A percentile compares a stretch with the other conserved stretches of the same genome.
phyloP scores from a whole-genome alignment of 192 early-diverging fungal species.

The Backusella tuberculispora region DNA sequence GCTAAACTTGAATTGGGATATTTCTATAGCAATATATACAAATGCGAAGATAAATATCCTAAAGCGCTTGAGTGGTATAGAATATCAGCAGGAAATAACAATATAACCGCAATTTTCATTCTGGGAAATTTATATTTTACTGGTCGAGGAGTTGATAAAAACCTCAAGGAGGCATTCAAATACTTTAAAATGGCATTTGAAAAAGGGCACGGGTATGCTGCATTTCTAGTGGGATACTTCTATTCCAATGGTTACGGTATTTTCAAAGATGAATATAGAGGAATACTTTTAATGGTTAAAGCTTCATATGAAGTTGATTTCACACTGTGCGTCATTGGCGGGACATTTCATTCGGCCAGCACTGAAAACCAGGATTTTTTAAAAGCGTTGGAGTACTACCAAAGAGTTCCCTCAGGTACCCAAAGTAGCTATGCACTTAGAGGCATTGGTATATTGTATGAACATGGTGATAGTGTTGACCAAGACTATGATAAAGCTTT shows the following conservation, averaged over 20 bases:
- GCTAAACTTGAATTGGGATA: background rate
- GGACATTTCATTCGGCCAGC: background rate
- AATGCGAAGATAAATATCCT: background rate
- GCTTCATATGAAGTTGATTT: background rate
- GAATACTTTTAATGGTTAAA: background rate
- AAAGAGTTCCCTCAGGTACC: background rate
- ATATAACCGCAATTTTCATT: background rate
- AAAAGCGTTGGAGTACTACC: background rate
- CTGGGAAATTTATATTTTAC: background rate
- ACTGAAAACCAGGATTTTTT: background rate
- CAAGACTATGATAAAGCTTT: background rate
- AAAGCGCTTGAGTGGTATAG: background rate
- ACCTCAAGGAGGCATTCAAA: background rate
- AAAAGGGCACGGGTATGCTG: background rate
- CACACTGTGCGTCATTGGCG: background rate
- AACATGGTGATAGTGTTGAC: background rate
- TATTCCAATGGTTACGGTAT: background rate
- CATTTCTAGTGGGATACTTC: background rate
- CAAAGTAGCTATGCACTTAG: background rate
- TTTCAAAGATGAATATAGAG: background rate
- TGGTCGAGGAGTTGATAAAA: background rate
- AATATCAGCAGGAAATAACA: background rate
- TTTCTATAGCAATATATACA: background rate
- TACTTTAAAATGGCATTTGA: background rate
- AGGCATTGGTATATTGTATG: background rate